Percentiles rank a stretch among this genome's conserved stretches.
phyloP scores from a whole-genome alignment of 176 grass and related monocot genomes.

The Raddia guianensis region DNA sequence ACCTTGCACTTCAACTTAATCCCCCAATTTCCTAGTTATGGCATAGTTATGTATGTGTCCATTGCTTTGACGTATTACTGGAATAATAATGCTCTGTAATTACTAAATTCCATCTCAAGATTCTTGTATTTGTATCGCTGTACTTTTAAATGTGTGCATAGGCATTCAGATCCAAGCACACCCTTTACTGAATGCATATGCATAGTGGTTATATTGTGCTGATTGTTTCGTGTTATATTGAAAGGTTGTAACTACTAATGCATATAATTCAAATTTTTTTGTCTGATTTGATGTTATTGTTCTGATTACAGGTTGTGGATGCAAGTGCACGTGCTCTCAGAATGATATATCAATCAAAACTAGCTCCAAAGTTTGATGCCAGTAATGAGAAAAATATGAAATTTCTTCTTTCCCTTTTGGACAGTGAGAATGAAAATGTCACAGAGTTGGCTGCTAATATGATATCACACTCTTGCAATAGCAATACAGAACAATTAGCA shows the following conservation, averaged over 20 bases:
- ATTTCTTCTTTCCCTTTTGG: slow-evolving; percentile 90
- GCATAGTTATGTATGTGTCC: background rate
- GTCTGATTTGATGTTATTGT: slow-evolving; percentile 32
- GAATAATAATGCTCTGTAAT: slow-evolving; percentile 24
- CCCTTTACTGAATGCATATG: slow-evolving; percentile 17
- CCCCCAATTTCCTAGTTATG: background rate
- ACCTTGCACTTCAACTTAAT: background rate
- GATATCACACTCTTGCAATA: slow-evolving; percentile 84
- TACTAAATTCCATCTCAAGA: background rate
- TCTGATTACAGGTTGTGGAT: slow-evolving; percentile 76
- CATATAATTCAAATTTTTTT: slow-evolving; percentile 13
- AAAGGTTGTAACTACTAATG: slow-evolving; percentile 1
- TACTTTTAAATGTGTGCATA: slow-evolving; percentile 6
- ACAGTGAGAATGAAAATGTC: slow-evolving; percentile 88
- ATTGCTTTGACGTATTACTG: background rate
- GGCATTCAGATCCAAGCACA: slow-evolving; percentile 1
- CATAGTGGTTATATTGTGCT: background rate
- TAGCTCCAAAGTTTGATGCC: slow-evolving; percentile 83
- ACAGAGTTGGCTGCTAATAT: slow-evolving; percentile 92
- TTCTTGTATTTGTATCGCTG: slow-evolving; percentile 13
- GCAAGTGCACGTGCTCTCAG: slow-evolving; percentile 90
- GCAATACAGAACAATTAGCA: slow-evolving; percentile 67
- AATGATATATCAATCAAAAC: slow-evolving; percentile 97
- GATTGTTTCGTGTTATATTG: slow-evolving; percentile 35
- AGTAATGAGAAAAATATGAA: slow-evolving; percentile 80